Evolutionary conservation across 2,329 filamentous ascomycete genomes (phyloP), one percentile per base, ranked within the genome.

Genomic region (Teratosphaeria zuluensis): DNA sequence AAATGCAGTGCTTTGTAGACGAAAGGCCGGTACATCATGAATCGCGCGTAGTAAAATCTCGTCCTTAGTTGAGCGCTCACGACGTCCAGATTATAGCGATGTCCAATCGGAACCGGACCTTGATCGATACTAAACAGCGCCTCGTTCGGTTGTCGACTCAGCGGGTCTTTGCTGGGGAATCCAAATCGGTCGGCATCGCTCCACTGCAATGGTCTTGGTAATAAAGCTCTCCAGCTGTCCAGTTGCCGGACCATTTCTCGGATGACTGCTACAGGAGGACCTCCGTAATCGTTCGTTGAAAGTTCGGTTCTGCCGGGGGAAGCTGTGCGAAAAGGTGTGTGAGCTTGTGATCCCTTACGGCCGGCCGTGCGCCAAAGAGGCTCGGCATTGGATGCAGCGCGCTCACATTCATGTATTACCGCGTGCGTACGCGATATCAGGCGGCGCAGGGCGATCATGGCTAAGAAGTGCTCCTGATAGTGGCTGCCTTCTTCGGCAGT

Each of bases 1-100:
- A 80, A 77, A 66, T 85, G 82, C 2, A 85, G 72, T 1, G 79
- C 82, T 65, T 84, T 85, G 72, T 81, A 85, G 4, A 85, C 65
- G 58, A 80, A 85, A 0, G 83, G 82, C 11, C 81, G 76, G 67
- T 84, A 77, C 59, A 84, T 76, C 59, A 84, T 75, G 65, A 81
- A 82, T 58, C 81, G 82, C 24, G 78, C 77, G 63, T 83, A 82
- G 68, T 82, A 84, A 68, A 83, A 85, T 54, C 80, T 76, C 4
- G 81, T 83, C 53, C 82, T 78, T 8, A 85, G 74, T 11, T 83
- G 70, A 1, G 82, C 82, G 7, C 80, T 77, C 59, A 84, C 80
- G 35, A 85, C 73, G 64, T 84, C 82, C 59, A 81, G 75, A 16
- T 77, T 77, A 65, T 79, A 82, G 14, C 75, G 75, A 65, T 83